These are phyloP conservation scores for Ceriops decandra DNA, from an alignment of 345 rosid species.

Conservation along the genomic window DNA sequence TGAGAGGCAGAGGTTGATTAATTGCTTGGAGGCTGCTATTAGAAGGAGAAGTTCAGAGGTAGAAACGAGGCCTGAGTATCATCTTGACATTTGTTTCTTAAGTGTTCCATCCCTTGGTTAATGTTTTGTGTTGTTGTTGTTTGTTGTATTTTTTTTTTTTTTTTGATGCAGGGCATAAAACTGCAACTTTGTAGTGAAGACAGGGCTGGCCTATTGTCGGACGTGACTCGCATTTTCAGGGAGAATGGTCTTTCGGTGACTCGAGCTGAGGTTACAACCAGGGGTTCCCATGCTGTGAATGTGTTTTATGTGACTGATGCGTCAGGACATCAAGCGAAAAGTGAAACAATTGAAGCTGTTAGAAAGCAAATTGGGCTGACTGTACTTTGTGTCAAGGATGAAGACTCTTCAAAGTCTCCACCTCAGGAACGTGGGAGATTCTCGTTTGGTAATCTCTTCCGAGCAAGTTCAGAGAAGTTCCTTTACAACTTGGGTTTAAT, in stretches of 20 bases:
- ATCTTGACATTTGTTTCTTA: constrained; percentile 3
- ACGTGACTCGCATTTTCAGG: constrained; percentile 86
- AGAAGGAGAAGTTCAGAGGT: constrained; percentile 73
- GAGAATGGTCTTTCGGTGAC: constrained; percentile 81
- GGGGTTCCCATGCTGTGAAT: constrained; percentile 75
- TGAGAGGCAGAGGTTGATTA: constrained; percentile 82
- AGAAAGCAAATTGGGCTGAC: constrained; percentile 66
- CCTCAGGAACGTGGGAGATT: constrained; percentile 43
- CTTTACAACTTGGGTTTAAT: constrained; percentile 67
- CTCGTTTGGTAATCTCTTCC: constrained; percentile 64
- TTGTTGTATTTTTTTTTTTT: not conserved
- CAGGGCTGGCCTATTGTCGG: constrained; percentile 76
- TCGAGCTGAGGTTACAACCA: constrained; percentile 88
- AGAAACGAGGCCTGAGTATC: not conserved
- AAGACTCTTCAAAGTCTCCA: constrained; percentile 34
- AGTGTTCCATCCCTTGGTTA: not conserved
- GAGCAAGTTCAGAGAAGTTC: constrained; percentile 67
- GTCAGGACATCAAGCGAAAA: constrained; percentile 62
- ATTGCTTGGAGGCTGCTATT: constrained; percentile 94
- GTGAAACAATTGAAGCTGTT: constrained; percentile 71
- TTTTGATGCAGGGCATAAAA: constrained; percentile 60
- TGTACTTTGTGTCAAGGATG: constrained; percentile 63
- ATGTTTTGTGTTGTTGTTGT: not conserved
- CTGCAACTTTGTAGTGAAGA: constrained; percentile 76
- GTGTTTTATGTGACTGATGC: constrained; percentile 75